Percentiles rank a stretch among this genome's conserved stretches.
These are phyloP conservation scores for Xylaria sp. DNA, from an alignment of 2,329 filamentous ascomycete species.

Conservation along the genomic window DNA sequence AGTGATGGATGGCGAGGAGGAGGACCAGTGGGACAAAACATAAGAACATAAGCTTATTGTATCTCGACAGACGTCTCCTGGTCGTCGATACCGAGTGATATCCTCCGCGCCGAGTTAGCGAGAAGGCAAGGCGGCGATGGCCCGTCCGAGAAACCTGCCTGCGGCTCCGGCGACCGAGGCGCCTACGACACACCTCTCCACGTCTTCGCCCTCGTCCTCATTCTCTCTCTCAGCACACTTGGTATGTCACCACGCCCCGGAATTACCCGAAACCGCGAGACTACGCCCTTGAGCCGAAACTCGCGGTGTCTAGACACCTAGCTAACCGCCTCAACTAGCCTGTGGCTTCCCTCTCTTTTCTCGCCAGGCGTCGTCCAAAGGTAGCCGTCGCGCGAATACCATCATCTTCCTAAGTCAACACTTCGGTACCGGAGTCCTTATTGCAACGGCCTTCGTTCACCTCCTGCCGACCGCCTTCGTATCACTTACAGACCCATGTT, in stretches of 20 bases:
- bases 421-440: slow-evolving; percentile 85
- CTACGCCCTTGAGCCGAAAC: too few species aligned
- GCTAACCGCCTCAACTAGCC: slow-evolving; percentile 52
- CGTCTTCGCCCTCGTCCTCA: slow-evolving; percentile 73
- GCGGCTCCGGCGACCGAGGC: slow-evolving; percentile 63
- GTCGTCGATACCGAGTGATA: slow-evolving; percentile 62
- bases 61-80: slow-evolving; percentile 51
- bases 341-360: slow-evolving; percentile 75
- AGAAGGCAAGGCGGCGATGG: slow-evolving; percentile 54
- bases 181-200: slow-evolving; percentile 74
- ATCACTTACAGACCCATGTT: slow-evolving; percentile 74
- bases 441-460: slow-evolving; percentile 87
- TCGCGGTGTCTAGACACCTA: too few species aligned
- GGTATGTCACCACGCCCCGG: slow-evolving; percentile 54
- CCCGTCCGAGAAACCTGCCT: slow-evolving; percentile 57
- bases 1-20: neutral
- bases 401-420: slow-evolving; percentile 76
- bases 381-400: slow-evolving; percentile 64
- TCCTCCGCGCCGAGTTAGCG: slow-evolving; percentile 63
- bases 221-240: slow-evolving; percentile 68
- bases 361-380: slow-evolving; percentile 61
- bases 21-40: neutral
- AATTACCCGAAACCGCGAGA: too few species aligned
- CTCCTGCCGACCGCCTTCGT: slow-evolving; percentile 74
- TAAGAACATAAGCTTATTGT: slow-evolving; percentile 13